Evolutionary conservation across 164 flowering plant genomes (phyloP), one percentile per base, ranked within the genome.

Genomic region (Piper longum): DNA sequence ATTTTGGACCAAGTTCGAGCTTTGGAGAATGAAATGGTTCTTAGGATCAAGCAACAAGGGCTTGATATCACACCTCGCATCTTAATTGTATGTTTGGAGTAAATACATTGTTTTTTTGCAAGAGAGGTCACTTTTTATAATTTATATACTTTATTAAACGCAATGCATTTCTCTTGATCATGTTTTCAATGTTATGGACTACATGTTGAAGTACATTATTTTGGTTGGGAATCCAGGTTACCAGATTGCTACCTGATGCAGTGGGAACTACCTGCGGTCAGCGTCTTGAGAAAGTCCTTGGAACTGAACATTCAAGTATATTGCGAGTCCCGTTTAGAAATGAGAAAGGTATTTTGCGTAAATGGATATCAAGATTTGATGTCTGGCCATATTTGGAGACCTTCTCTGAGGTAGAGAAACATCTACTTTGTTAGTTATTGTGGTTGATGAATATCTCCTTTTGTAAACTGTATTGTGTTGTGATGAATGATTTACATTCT

Each of bases 1-100:
- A 92, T 95, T 70, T 78, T 95, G 56, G 97, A 95, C 79, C 97
- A 95, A 95, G 96, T 95, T 5, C 78, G 79, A 65, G 96, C 99
- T 18, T 44, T 95, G 43, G 99, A 95, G 74, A 87, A 89, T 62
- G 99, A 89, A 70, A 36, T 95, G 70, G 83, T 91, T 4, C 75
- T 67, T 39, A 78, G 96, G 66, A 84, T 88, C 42, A 85, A 83
- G 80, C 83, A 81, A 70, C 97, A 95, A 75, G 97, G 97, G 18
- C 79, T 91, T 16, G 58, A 55, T 52, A 69, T 80, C 58, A 86
- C 80, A 77, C 99, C 99, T 71, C 95, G 85, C 69, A 90, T 90
- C 72, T 78, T 89, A 66, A 96, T 91, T 83, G 98, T 88, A 60
- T 77, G 87, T 67, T 14, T 5, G 11, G 11, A 18, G 9, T 41